Evolutionary conservation across 805 yeast genomes (phyloP).

Genomic region (Helenozyma baotianmanensis): DNA sequence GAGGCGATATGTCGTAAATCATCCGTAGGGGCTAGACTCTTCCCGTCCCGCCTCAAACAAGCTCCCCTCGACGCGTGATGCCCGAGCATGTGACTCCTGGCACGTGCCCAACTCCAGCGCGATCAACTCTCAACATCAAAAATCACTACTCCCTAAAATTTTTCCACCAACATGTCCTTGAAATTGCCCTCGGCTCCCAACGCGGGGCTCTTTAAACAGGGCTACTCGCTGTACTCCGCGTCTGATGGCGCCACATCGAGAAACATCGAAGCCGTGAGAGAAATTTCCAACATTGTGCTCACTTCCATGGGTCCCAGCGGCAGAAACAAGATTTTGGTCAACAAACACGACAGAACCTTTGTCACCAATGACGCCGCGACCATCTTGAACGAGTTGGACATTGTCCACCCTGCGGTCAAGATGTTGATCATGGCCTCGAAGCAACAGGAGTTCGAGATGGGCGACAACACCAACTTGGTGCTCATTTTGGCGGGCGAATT

Average conservation of each 20-base stretch:
- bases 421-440: constrained; percentile 93
- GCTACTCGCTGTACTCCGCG: constrained; percentile 79
- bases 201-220: constrained; percentile 91
- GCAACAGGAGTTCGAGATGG: constrained; percentile 97
- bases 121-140: too few species aligned
- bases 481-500: constrained; percentile 91
- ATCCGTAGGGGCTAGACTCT: too few species aligned
- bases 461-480: constrained; percentile 92
- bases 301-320: constrained; percentile 98
- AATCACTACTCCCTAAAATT: too few species aligned
- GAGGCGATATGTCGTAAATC: too few species aligned
- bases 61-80: too few species aligned
- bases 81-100: too few species aligned
- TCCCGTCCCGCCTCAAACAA: too few species aligned
- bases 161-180: constrained; percentile 58
- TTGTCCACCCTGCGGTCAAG: constrained; percentile 96
- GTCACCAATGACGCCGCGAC: constrained; percentile 98
- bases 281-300: constrained; percentile 83
- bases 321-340: constrained; percentile 91
- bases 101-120: too few species aligned
- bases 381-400: constrained; percentile 86
- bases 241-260: constrained; percentile 93
- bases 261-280: constrained; percentile 92
- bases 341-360: constrained; percentile 78
- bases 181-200: constrained; percentile 91